Evolutionary conservation across 148 eudicot species (phyloP).

Genomic region (Selenicereus undatus): DNA sequence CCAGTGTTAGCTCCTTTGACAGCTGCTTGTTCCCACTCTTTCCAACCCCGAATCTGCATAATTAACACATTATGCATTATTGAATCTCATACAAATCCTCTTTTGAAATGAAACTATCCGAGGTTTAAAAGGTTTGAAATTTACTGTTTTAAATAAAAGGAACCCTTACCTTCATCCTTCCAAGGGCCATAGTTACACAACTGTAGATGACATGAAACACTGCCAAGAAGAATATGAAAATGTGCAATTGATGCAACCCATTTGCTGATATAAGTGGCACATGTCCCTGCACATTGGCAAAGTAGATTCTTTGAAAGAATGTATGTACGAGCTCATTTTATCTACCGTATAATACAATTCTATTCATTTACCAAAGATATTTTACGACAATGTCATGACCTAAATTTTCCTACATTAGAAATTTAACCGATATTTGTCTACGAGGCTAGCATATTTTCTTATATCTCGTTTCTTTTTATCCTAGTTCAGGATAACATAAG

Average conservation of each 20-base stretch:
- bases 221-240: conserved; percentile 94
- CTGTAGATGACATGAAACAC: conserved; percentile 77
- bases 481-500: too few relatives aligned
- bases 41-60: conserved; percentile 81
- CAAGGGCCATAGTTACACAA: conserved; percentile 78
- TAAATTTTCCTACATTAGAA: not conserved
- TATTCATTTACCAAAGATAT: too few relatives aligned
- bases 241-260: conserved; percentile 86
- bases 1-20: conserved; percentile 21
- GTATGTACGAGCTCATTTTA: too few relatives aligned
- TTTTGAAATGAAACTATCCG: too few relatives aligned
- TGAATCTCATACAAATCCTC: not conserved
- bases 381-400: not conserved
- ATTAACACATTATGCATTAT: not conserved
- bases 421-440: too few relatives aligned
- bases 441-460: too few relatives aligned
- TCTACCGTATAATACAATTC: too few relatives aligned
- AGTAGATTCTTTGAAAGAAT: not conserved
- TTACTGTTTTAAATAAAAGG: not conserved
- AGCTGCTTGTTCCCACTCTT: conserved; percentile 66
- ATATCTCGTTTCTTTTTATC: too few relatives aligned
- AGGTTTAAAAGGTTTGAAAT: too few relatives aligned
- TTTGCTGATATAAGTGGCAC: conserved; percentile 65
- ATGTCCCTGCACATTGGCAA: conserved; percentile 40
- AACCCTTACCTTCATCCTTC: conserved; percentile 68